Evolutionary conservation across 345 rosid species (phyloP).

Genomic region (Sisymbrium irio): DNA sequence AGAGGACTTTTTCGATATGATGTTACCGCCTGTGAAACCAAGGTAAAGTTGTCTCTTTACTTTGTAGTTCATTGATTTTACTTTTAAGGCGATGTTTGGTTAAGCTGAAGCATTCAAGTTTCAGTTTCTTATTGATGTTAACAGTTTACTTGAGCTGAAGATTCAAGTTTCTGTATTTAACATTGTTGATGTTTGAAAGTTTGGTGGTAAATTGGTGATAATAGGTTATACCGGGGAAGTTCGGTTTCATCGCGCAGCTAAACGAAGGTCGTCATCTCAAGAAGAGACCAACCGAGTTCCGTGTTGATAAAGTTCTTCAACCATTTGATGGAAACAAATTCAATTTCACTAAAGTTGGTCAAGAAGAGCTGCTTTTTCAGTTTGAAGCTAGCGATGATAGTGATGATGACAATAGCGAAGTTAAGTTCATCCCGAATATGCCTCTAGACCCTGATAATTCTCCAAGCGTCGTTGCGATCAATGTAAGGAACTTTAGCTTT

Average conservation of each 20-base stretch:
- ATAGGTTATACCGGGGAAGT: constrained; percentile 82
- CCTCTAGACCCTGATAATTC: constrained; percentile 65
- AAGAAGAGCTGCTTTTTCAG: constrained; percentile 95
- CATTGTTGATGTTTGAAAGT: neutral
- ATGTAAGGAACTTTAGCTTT: constrained; percentile 42
- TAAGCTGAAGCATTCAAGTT: neutral
- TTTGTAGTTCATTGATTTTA: neutral
- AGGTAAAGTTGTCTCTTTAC: constrained; percentile 41
- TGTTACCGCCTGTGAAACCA: constrained; percentile 93
- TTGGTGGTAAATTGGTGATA: neutral
- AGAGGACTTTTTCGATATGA: constrained; percentile 95
- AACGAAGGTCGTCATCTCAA: constrained; percentile 91
- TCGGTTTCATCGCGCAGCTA: constrained; percentile 91
- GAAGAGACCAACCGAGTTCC: constrained; percentile 96
- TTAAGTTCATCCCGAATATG: constrained; percentile 59
- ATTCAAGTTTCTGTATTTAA: neutral
- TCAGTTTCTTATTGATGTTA: neutral
- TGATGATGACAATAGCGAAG: constrained; percentile 37
- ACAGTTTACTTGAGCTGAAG: neutral
- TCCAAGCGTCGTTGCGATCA: constrained; percentile 92
- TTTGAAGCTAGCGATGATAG: constrained; percentile 44
- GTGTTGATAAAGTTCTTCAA: constrained; percentile 88
- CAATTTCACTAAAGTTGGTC: constrained; percentile 92
- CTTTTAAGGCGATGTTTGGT: neutral
- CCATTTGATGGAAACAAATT: constrained; percentile 90